These are phyloP conservation scores for Kwoniella pini DNA, from an alignment of 768 basidiomycete genomes.

Conservation along the genomic window DNA sequence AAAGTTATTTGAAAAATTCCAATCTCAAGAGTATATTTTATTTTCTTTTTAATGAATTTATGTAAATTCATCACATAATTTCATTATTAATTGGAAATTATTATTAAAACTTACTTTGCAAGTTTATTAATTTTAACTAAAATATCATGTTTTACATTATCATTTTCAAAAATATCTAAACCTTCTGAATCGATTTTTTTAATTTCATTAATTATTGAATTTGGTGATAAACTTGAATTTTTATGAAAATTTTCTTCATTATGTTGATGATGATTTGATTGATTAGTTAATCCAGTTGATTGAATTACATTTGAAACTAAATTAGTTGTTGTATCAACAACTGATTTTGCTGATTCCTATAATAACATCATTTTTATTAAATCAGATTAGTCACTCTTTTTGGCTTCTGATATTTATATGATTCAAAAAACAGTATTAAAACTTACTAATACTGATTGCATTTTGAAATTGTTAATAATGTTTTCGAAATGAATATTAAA, in stretches of 20 bases:
- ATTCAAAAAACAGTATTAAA: no score
- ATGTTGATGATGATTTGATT: constrained; percentile 36
- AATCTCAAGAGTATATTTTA: no score
- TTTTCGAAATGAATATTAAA: no score
- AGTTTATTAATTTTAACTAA: constrained; percentile 52
- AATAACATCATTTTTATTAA: no score
- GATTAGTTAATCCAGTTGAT: constrained; percentile 16
- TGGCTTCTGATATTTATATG: no score
- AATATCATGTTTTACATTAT: constrained; percentile 44
- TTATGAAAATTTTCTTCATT: constrained; percentile 18
- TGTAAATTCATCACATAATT: no score
- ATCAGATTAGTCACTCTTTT: no score
- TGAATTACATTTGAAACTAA: constrained; percentile 17
- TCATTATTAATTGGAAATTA: no score
- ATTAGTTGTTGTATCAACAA: constrained; percentile 13
- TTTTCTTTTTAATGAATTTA: no score
- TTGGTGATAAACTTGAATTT: constrained; percentile 13
- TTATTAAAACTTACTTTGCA: constrained; percentile 40
- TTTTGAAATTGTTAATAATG: no score
- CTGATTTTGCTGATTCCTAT: constrained; percentile 22
- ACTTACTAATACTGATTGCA: constrained; percentile 36
- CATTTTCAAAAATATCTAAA: constrained; percentile 42
- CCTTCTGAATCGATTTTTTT: constrained; percentile 41
- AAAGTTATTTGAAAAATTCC: no score
- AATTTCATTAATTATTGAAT: constrained; percentile 25